Conservation (phyloP, 495 filamentous ascomycete species). For the Aspergillus carlsbadensis region DNA sequence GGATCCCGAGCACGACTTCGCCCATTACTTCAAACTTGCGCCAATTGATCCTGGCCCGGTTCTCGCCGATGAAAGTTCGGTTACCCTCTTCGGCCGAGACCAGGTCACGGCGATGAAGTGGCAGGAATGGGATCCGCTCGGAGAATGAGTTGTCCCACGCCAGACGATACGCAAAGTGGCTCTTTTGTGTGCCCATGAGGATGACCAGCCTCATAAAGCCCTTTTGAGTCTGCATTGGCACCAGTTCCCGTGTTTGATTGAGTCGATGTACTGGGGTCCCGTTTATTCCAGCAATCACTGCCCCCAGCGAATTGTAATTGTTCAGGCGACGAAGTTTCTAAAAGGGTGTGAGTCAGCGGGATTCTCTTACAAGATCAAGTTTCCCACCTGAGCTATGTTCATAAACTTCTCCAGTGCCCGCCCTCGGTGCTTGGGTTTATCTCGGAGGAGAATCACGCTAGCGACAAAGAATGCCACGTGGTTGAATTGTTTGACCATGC, state of each 20-base stretch:
- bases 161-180: conserved; percentile 89
- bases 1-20: conserved; percentile 84
- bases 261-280: conserved; percentile 86
- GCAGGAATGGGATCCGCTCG: conserved; percentile 89
- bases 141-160: conserved; percentile 94
- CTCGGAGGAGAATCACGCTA: conserved; percentile 87
- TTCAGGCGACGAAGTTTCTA: conserved; percentile 84
- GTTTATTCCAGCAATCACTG: conserved; percentile 90
- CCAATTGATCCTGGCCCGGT: conserved; percentile 86
- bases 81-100: conserved; percentile 92
- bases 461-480: conserved; percentile 88
- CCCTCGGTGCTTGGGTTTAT: conserved; percentile 94
- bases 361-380: background rate
- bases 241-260: conserved; percentile 72
- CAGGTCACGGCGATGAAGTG: conserved; percentile 85
- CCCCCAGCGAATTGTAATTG: conserved; percentile 95
- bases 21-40: conserved; percentile 97
- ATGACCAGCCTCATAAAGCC: conserved; percentile 86
- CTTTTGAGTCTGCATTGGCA: conserved; percentile 66
- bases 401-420: conserved; percentile 92
- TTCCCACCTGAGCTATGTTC: conserved; percentile 63
- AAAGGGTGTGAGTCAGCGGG: background rate
- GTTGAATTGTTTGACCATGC: conserved; percentile 95
- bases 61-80: conserved; percentile 75
- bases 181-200: conserved; percentile 88